Conservation (phyloP, 441 rosid genomes). For the Euphorbia corollata region DNA sequence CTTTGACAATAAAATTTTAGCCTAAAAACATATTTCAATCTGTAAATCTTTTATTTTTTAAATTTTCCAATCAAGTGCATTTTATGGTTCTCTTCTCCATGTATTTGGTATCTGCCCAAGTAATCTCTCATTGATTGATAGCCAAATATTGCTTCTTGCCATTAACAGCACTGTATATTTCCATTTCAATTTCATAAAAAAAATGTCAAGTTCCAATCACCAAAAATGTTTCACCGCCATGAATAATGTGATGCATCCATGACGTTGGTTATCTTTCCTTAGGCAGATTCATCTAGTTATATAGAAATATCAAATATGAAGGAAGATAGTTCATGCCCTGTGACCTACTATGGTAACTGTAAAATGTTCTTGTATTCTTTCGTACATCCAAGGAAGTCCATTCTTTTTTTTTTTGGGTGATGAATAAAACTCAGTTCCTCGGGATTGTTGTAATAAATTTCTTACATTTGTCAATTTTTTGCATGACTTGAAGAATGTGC, state of each 20-base stretch:
- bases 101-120: neutral
- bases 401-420: neutral
- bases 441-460: neutral
- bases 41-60: neutral
- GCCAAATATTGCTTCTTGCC: neutral
- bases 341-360: neutral
- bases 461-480: neutral
- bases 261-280: neutral
- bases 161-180: neutral
- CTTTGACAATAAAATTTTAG: neutral
- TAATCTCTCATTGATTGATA: neutral
- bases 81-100: neutral
- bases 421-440: neutral
- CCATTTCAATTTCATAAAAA: neutral
- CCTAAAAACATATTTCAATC: neutral
- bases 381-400: neutral
- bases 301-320: neutral
- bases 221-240: neutral
- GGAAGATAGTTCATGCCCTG: constrained; percentile 1
- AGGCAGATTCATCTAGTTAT: neutral
- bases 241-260: neutral
- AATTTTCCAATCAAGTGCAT: neutral
- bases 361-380: constrained; percentile 1
- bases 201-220: neutral
- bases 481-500: neutral